phyloP scores from a whole-genome alignment of 2,329 filamentous ascomycete genomes.

The Lachnellula occidentalis region DNA sequence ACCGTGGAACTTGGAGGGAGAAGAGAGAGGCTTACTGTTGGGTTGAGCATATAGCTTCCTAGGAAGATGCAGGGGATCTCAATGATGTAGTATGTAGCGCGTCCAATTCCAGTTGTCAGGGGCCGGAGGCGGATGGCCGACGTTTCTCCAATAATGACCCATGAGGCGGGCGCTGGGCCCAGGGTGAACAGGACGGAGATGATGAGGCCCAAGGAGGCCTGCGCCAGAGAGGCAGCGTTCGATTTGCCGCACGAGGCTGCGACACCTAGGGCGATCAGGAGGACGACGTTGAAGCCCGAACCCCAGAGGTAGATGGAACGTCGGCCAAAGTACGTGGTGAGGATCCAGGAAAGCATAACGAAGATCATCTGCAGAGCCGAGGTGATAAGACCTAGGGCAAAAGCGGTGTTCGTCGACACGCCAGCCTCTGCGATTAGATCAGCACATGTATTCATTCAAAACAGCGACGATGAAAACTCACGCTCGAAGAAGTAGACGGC shows the following conservation, averaged over 20 bases:
- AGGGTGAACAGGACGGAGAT: slow-evolving; percentile 60
- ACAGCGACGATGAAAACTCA: slow-evolving; percentile 13
- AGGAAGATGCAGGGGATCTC: slow-evolving; percentile 64
- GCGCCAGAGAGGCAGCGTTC: slow-evolving; percentile 43
- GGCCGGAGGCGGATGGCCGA: slow-evolving; percentile 59
- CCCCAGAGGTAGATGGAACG: slow-evolving; percentile 62
- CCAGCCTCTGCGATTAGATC: slow-evolving; percentile 51
- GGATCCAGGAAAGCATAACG: slow-evolving; percentile 62
- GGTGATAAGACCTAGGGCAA: slow-evolving; percentile 58
- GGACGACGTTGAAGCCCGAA: slow-evolving; percentile 44
- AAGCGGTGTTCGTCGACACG: slow-evolving; percentile 48
- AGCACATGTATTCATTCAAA: slow-evolving; percentile 11
- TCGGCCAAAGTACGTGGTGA: slow-evolving; percentile 58
- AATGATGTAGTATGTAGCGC: slow-evolving; percentile 57
- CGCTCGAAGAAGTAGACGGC: slow-evolving; percentile 53
- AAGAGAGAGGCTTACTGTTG: slow-evolving; percentile 33
- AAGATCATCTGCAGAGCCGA: slow-evolving; percentile 57
- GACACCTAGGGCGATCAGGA: slow-evolving; percentile 55
- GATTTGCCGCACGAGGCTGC: slow-evolving; percentile 45
- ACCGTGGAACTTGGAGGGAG: neutral
- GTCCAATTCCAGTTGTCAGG: slow-evolving; percentile 60
- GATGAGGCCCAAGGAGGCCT: slow-evolving; percentile 58
- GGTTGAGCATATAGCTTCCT: slow-evolving; percentile 55
- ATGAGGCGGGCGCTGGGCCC: slow-evolving; percentile 58
- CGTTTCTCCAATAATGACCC: slow-evolving; percentile 63